A percentile compares a stretch with the other conserved stretches of the same genome.
Conservation (phyloP, 2,329 filamentous ascomycete genomes). For the Elsinoe arachidis region DNA sequence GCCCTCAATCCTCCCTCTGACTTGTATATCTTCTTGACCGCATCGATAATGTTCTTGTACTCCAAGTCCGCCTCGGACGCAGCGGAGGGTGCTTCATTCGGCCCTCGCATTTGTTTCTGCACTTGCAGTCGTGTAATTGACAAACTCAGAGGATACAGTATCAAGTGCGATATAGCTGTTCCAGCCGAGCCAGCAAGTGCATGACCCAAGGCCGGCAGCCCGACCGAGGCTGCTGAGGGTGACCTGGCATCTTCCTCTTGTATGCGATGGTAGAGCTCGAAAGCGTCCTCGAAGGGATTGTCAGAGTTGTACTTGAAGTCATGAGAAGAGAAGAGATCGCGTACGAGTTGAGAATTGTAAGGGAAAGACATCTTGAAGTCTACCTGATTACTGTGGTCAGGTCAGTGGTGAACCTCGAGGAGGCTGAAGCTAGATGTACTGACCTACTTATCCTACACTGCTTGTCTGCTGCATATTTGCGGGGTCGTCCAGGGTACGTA, state of each 20-base stretch:
- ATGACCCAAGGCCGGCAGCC: constrained; percentile 68
- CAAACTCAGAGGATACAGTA: constrained; percentile 73
- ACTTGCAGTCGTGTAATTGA: constrained; percentile 76
- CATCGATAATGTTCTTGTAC: constrained; percentile 61
- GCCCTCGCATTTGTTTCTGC: constrained; percentile 51
- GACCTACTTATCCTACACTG: not conserved
- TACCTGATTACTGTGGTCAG: not conserved
- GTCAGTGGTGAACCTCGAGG: not conserved
- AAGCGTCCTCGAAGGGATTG: constrained; percentile 24
- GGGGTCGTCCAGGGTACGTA: constrained; percentile 14
- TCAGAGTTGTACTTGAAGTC: constrained; percentile 19
- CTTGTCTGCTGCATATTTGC: constrained; percentile 7
- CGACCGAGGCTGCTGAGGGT: constrained; percentile 28
- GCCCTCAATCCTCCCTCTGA: constrained; percentile 61
- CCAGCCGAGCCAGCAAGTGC: constrained; percentile 71
- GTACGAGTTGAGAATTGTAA: constrained; percentile 24
- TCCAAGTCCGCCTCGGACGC: constrained; percentile 33
- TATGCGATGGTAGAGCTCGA: constrained; percentile 23
- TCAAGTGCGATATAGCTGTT: constrained; percentile 67
- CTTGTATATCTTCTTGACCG: constrained; percentile 59
- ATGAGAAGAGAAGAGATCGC: constrained; percentile 16
- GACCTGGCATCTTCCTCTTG: constrained; percentile 19
- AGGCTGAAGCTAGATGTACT: not conserved
- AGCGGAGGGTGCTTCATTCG: constrained; percentile 26
- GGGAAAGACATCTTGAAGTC: constrained; percentile 14